Conservation (phyloP, 352 stramenopile species). For the Pythium sukuiense region DNA sequence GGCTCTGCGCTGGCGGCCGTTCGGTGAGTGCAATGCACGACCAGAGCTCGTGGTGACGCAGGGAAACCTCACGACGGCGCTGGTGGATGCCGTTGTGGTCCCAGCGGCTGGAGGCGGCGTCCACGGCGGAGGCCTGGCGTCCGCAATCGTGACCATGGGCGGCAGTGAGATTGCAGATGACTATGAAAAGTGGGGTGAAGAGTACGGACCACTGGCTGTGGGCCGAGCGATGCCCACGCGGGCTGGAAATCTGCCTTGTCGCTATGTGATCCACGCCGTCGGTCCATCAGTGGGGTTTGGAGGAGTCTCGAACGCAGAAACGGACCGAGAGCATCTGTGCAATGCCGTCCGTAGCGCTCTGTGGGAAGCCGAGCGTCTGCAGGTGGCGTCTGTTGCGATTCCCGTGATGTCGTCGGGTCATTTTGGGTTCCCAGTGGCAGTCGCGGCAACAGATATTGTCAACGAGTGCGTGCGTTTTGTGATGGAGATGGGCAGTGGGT, state of each 20-base stretch:
- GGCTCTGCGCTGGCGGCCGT: too few species aligned
- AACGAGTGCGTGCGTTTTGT: conserved; percentile 33
- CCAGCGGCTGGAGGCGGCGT: conserved; percentile 30
- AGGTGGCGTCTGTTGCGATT: conserved; percentile 36
- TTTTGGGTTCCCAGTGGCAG: conserved; percentile 47
- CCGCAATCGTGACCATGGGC: conserved; percentile 32
- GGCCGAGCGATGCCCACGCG: conserved; percentile 25
- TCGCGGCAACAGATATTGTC: conserved; percentile 41
- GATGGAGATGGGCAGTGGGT: not conserved
- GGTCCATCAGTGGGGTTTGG: conserved; percentile 30
- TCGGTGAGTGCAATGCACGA: not conserved
- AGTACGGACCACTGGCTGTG: not conserved
- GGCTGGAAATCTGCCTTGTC: conserved; percentile 34
- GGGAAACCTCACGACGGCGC: conserved; percentile 40
- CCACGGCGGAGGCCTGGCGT: conserved; percentile 42
- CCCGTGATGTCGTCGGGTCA: conserved; percentile 48
- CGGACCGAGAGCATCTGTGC: conserved; percentile 31
- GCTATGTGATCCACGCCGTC: conserved; percentile 48
- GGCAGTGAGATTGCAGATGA: conserved; percentile 34
- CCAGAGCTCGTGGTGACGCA: conserved; percentile 33
- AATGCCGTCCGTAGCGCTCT: conserved; percentile 38
- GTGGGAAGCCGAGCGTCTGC: conserved; percentile 32
- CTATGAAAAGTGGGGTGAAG: conserved; percentile 6
- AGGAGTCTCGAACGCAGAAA: conserved; percentile 9
- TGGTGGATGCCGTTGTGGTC: conserved; percentile 47